Percentiles rank a stretch among this genome's conserved stretches.
Evolutionary conservation across 169 alveolate species (phyloP).

Genomic region (Plasmodium gonderi): DNA sequence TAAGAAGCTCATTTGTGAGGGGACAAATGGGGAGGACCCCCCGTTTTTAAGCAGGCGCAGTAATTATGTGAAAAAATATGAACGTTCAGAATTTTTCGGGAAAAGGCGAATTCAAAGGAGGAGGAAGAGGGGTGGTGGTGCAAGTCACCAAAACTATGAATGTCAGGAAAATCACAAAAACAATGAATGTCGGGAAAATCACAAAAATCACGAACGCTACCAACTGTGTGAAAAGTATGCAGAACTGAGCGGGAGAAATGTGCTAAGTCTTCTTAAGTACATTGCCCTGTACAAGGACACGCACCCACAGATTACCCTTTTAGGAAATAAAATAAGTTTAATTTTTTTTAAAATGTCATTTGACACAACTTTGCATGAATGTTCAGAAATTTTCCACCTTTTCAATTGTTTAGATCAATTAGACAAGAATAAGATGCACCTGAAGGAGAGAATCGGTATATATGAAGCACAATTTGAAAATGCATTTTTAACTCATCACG

Average conservation of each 20-base stretch:
- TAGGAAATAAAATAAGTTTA: background rate
- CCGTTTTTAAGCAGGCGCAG: background rate
- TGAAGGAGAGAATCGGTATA: slow-evolving; percentile 23
- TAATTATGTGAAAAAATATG: slow-evolving; percentile 14
- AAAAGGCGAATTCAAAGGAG: background rate
- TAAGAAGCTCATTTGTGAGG: background rate
- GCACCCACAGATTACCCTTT: background rate
- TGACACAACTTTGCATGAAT: slow-evolving; percentile 40
- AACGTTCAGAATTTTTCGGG: slow-evolving; percentile 15
- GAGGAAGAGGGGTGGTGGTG: too few relatives aligned
- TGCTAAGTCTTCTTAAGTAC: slow-evolving; percentile 40
- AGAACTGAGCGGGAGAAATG: slow-evolving; percentile 40
- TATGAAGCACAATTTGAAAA: slow-evolving; percentile 19
- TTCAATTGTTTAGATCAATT: slow-evolving; percentile 5
- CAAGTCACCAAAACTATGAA: too few relatives aligned
- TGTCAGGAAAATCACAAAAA: too few relatives aligned
- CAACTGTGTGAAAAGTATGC: background rate
- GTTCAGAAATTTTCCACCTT: slow-evolving; percentile 22
- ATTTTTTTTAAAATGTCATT: slow-evolving; percentile 5
- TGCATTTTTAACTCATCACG: background rate
- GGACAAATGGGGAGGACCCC: background rate
- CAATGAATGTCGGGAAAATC: background rate
- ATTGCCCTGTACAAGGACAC: background rate
- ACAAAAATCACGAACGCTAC: background rate
- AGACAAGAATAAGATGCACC: background rate